A percentile compares a stretch with the other conserved stretches of the same genome.
Evolutionary conservation across 2,329 filamentous ascomycete species (phyloP).

Genomic region (Lachnellula subtilissima): DNA sequence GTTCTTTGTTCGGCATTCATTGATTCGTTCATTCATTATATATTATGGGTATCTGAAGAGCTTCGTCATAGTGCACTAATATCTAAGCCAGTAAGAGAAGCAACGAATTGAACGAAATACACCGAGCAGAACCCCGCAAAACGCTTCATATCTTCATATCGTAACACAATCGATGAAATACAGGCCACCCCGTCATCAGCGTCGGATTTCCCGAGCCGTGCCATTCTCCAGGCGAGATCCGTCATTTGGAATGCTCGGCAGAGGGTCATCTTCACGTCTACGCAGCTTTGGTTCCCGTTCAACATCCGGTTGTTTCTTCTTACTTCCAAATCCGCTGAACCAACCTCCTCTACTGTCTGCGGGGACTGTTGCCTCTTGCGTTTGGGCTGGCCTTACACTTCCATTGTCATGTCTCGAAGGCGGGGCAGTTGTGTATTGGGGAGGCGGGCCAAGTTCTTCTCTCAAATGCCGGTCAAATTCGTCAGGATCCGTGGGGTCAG

Average conservation of each 20-base stretch:
- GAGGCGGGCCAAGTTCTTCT: slow-evolving; percentile 25
- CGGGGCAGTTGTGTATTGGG: slow-evolving; percentile 22
- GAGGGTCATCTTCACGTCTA: neutral
- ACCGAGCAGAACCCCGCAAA: neutral
- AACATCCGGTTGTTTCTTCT: slow-evolving; percentile 28
- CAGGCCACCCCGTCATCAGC: neutral
- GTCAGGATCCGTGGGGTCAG: slow-evolving; percentile 50
- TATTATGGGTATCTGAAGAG: neutral
- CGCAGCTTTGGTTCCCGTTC: slow-evolving; percentile 21
- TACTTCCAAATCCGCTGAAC: slow-evolving; percentile 32
- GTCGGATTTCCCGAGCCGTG: neutral
- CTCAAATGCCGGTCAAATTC: slow-evolving; percentile 42
- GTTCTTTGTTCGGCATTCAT: neutral
- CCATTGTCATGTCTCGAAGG: slow-evolving; percentile 13
- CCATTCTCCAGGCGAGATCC: neutral
- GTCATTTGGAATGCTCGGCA: neutral
- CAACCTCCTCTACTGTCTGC: slow-evolving; percentile 19
- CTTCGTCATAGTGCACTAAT: neutral
- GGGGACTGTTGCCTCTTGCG: slow-evolving; percentile 6
- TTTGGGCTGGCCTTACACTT: slow-evolving; percentile 1
- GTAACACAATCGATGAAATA: neutral
- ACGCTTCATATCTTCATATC: neutral
- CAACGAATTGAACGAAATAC: neutral
- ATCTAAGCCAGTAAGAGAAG: neutral
- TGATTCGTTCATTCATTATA: neutral